Conservation (phyloP, 495 filamentous ascomycete species). For the Podospora sp. region DNA sequence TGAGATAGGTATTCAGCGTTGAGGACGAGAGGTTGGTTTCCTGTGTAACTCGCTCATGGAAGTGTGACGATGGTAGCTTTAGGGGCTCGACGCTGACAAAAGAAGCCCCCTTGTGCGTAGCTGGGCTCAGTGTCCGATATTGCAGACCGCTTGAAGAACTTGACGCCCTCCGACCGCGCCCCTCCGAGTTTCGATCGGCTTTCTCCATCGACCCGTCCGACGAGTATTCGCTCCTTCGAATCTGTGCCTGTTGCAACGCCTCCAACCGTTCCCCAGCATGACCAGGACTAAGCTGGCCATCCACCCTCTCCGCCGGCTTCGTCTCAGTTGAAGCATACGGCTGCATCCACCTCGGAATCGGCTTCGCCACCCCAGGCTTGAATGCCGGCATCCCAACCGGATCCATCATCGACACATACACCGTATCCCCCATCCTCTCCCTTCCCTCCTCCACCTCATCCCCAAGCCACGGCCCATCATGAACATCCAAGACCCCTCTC, state of each 20-base stretch:
- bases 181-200: background rate
- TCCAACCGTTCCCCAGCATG: background rate
- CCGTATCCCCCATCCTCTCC: slow-evolving; percentile 27
- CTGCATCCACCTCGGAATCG: slow-evolving; percentile 51
- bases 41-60: slow-evolving; percentile 3
- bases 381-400: slow-evolving; percentile 45
- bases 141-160: background rate
- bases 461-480: slow-evolving; percentile 17
- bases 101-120: slow-evolving; percentile 24
- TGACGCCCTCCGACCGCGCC: background rate
- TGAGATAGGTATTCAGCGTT: slow-evolving; percentile 21
- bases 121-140: background rate
- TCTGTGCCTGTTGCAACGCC: background rate
- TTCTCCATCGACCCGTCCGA: slow-evolving; percentile 14
- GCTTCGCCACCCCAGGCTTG: slow-evolving; percentile 46
- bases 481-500: background rate
- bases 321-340: slow-evolving; percentile 23
- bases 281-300: background rate
- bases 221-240: background rate
- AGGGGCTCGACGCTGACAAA: slow-evolving; percentile 37
- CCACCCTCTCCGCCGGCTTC: slow-evolving; percentile 12
- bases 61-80: slow-evolving; percentile 31
- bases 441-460: background rate
- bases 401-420: slow-evolving; percentile 47
- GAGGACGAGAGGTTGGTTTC: slow-evolving; percentile 17